Percentiles rank a stretch among this genome's conserved stretches.
phyloP scores from a whole-genome alignment of 2,329 filamentous ascomycete genomes.

The Colletotrichum chrysophilum region DNA sequence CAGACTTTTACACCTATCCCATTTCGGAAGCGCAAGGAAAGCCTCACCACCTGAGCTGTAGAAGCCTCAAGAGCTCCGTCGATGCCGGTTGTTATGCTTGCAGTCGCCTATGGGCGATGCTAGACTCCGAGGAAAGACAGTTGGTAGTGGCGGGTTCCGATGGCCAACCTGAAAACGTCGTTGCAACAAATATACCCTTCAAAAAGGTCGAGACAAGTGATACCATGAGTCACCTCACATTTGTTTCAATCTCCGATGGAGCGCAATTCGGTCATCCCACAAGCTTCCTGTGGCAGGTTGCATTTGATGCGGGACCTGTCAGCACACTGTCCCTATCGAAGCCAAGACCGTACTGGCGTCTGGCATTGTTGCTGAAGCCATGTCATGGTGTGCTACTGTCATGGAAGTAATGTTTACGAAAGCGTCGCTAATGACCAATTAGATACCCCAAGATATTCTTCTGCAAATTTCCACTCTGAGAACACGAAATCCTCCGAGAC shows the following conservation, averaged over 20 bases:
- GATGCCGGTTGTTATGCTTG: neutral
- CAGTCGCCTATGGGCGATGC: rapidly evolving
- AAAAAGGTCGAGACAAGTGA: neutral
- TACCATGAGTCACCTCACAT: rapidly evolving
- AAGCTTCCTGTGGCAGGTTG: neutral
- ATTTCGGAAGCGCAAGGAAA: rapidly evolving
- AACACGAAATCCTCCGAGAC: rapidly evolving
- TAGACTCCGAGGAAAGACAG: neutral
- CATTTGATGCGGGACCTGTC: rapidly evolving
- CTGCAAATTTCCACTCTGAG: rapidly evolving
- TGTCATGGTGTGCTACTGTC: rapidly evolving
- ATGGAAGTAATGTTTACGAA: rapidly evolving
- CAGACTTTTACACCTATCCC: rapidly evolving
- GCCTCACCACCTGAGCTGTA: neutral
- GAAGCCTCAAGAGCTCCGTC: neutral
- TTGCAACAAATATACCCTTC: neutral
- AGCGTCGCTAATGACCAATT: neutral
- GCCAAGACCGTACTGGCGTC: neutral
- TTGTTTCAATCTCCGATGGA: neutral
- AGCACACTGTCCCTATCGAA: rapidly evolving
- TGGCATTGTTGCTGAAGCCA: neutral
- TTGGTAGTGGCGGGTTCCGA: rapidly evolving
- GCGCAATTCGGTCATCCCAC: neutral
- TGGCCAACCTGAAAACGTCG: neutral
- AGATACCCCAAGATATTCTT: rapidly evolving